Percentiles rank a stretch among this genome's conserved stretches.
phyloP scores from a whole-genome alignment of 179 eudicot genomes.

The Vitellaria paradoxa region DNA sequence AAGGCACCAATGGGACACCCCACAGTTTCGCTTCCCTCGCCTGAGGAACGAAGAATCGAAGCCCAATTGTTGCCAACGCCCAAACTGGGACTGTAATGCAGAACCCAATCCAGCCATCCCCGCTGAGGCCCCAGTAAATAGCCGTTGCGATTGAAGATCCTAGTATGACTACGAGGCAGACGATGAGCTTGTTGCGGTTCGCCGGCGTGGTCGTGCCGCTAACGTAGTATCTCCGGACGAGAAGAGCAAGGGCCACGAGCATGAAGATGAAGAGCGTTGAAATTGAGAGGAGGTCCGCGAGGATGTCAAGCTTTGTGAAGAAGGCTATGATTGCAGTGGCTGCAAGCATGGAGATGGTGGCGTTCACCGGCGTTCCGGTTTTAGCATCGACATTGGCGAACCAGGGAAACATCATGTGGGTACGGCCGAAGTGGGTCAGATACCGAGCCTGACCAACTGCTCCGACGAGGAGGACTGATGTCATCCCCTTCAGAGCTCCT shows the following conservation, averaged over 20 bases:
- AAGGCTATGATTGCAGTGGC: constrained; percentile 53
- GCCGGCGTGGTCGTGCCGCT: constrained; percentile 38
- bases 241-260: constrained; percentile 57
- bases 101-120: constrained; percentile 50
- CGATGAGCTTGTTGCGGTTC: constrained; percentile 51
- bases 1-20: constrained; percentile 80
- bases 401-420: constrained; percentile 84
- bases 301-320: constrained; percentile 48
- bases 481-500: constrained; percentile 71
- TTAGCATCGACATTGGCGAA: constrained; percentile 48
- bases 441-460: constrained; percentile 80
- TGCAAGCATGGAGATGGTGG: constrained; percentile 50
- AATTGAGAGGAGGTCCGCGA: constrained; percentile 65
- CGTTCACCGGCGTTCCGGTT: constrained; percentile 67
- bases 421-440: constrained; percentile 74
- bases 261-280: constrained; percentile 63
- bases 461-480: constrained; percentile 58
- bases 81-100: constrained; percentile 43
- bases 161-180: constrained; percentile 38
- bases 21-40: constrained; percentile 57
- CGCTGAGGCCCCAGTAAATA: constrained; percentile 47
- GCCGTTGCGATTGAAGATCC: constrained; percentile 49
- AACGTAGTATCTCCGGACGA: constrained; percentile 65
- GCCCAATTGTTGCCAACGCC: constrained; percentile 44
- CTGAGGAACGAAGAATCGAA: constrained; percentile 40